Evolutionary conservation across 2,329 filamentous ascomycete species (phyloP).

Genomic region (Verticillium tricorpus): DNA sequence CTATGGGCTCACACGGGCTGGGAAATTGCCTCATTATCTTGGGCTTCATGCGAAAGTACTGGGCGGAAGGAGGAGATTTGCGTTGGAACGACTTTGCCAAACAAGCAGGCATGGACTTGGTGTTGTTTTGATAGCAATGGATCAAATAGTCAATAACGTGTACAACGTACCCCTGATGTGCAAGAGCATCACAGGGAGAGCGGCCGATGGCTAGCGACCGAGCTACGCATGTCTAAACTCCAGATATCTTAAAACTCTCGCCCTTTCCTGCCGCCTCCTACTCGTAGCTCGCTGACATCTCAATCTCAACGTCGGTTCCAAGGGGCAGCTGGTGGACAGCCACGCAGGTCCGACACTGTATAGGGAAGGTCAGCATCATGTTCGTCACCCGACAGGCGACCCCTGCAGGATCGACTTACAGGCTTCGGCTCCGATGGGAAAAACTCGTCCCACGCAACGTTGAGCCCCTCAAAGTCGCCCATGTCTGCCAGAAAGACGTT

Average conservation of each 20-base stretch:
- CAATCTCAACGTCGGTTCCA: constrained; percentile 69
- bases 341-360: constrained; percentile 50
- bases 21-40: background rate
- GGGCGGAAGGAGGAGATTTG: background rate
- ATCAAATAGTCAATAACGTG: too few species aligned
- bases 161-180: too few species aligned
- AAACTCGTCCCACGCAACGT: constrained; percentile 49
- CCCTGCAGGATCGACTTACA: constrained; percentile 23
- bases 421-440: constrained; percentile 41
- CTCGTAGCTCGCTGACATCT: constrained; percentile 25
- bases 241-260: too few species aligned
- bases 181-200: too few species aligned
- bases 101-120: background rate
- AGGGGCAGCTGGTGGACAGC: constrained; percentile 69
- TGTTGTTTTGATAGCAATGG: background rate
- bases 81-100: background rate
- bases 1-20: background rate
- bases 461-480: constrained; percentile 58
- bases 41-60: background rate
- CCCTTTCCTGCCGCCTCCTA: too few species aligned
- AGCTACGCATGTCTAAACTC: too few species aligned
- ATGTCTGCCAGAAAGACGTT: constrained; percentile 64
- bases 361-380: background rate
- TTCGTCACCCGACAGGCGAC: background rate
- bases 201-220: too few species aligned